Evolutionary conservation across 2,329 filamentous ascomycete genomes (phyloP).

Genomic region (Ophiostoma novo-ulmi): DNA sequence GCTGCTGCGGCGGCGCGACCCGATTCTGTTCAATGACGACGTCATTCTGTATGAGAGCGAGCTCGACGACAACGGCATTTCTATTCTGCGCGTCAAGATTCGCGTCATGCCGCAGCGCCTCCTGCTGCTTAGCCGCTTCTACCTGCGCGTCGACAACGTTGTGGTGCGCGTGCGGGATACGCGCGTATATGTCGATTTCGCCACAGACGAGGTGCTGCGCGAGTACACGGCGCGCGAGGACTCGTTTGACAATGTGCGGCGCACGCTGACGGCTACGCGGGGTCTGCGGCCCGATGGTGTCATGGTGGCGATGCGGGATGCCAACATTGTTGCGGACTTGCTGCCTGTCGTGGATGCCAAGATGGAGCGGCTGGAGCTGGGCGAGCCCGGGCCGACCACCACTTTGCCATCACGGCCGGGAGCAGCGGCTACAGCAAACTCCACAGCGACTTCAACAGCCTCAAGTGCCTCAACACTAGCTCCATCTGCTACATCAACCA

Average conservation of each 20-base stretch:
- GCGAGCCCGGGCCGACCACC: not conserved
- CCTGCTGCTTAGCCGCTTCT: constrained; percentile 78
- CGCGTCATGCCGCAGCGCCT: constrained; percentile 87
- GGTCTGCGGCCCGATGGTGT: constrained; percentile 63
- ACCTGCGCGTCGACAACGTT: constrained; percentile 89
- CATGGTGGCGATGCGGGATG: constrained; percentile 70
- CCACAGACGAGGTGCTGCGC: constrained; percentile 68
- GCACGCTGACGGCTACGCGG: constrained; percentile 42
- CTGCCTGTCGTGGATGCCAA: constrained; percentile 65
- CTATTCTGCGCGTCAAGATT: constrained; percentile 82
- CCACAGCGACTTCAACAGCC: not conserved
- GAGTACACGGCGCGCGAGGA: constrained; percentile 90
- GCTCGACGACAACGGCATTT: constrained; percentile 94
- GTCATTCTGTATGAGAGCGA: constrained; percentile 96
- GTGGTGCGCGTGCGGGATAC: constrained; percentile 84
- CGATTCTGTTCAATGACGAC: constrained; percentile 94
- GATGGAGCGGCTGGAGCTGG: constrained; percentile 46
- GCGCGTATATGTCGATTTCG: constrained; percentile 86
- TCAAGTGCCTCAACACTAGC: not conserved
- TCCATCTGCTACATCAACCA: not conserved
- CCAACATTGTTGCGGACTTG: constrained; percentile 66
- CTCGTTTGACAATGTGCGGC: constrained; percentile 68
- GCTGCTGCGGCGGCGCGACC: constrained; percentile 80
- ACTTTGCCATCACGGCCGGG: not conserved
- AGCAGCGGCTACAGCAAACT: not conserved